Evolutionary conservation across 2,329 filamentous ascomycete species (phyloP), one percentile per base, ranked within the genome.

Genomic region (Alternaria rosae): DNA sequence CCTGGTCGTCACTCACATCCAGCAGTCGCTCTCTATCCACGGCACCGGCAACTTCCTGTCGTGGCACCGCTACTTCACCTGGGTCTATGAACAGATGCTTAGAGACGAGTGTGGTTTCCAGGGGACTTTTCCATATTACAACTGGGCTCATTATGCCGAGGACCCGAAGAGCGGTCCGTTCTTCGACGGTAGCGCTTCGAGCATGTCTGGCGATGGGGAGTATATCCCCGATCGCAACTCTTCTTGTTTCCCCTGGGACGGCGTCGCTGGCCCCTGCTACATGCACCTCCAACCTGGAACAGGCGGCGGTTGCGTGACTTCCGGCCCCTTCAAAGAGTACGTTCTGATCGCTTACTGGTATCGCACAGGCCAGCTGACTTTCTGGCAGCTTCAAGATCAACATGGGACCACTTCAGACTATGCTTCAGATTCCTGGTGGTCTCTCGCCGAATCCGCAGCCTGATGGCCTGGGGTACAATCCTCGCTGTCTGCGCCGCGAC

Each of bases 271-370:
- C n/a, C n/a, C 51, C 6, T 67, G 62, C 26, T 42, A 10, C 10
- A 61, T 67, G 54, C 44, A 59, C 4, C 50, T 67, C 3, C 23
- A 54, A 42, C 65, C 62, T 12, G 86, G 85, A 13, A 80, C 80
- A 0, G 86, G 86, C 10, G 86, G 86, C 38, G 86, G 86, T 3
- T 88, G 86, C 70, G 80, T 88, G 3, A 79, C 72, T 11, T 79
- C 76, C 0, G 85, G 85, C 0, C 85, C 85, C 0, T 86, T 87
- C 75, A 82, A 79, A 67, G 78, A 86, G 71, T 71, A 68, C 51
- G 67, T 21, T 21, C 61, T 5, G 10, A 20, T 25, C 6, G 23
- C 1, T 25, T 44, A 7, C 12, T 25, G 21, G n/a, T n/a, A n/a
- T n/a, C n/a, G n/a, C 5, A 5, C n/a, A 52, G 21, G 5, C 57